Evolutionary conservation across 2,329 filamentous ascomycete genomes (phyloP).

Genomic region (Talaromyces sp.): DNA sequence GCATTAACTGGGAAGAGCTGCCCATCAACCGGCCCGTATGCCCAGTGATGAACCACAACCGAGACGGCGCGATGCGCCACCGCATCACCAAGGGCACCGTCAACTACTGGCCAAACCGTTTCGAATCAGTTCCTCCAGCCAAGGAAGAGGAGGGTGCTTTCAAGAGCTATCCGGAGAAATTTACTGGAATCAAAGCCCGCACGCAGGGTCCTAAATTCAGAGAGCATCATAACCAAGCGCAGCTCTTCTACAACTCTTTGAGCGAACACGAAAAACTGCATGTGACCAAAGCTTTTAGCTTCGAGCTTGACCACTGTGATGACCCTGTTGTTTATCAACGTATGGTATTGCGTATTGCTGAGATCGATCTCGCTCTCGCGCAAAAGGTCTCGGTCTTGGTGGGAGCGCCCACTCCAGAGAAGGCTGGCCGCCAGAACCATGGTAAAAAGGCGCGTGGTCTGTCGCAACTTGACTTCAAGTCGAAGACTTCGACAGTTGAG

Average conservation of each 20-base stretch:
- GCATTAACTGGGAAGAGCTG: slow-evolving; percentile 64
- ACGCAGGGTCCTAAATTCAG: slow-evolving; percentile 65
- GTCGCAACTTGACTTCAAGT: slow-evolving; percentile 67
- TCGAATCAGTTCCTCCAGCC: slow-evolving; percentile 59
- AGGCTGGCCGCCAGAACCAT: slow-evolving; percentile 53
- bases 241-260: slow-evolving; percentile 78
- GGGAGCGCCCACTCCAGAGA: slow-evolving; percentile 56
- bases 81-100: slow-evolving; percentile 67
- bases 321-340: slow-evolving; percentile 71
- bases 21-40: slow-evolving; percentile 67
- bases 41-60: slow-evolving; percentile 67
- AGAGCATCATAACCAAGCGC: slow-evolving; percentile 72
- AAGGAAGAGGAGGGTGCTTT: slow-evolving; percentile 61
- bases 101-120: slow-evolving; percentile 78
- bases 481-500: slow-evolving; percentile 60
- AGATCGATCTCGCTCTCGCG: slow-evolving; percentile 68
- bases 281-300: slow-evolving; percentile 56
- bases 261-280: slow-evolving; percentile 62
- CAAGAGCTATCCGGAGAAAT: slow-evolving; percentile 60
- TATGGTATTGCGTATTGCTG: slow-evolving; percentile 61
- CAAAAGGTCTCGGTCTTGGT: slow-evolving; percentile 65
- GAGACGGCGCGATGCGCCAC: slow-evolving; percentile 69
- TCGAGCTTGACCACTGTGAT: slow-evolving; percentile 77
- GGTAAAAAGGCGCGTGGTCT: slow-evolving; percentile 62
- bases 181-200: slow-evolving; percentile 66